Evolutionary conservation across 257 asterid species (phyloP), one percentile per base, ranked within the genome.

Genomic region (Salvia splendens): DNA sequence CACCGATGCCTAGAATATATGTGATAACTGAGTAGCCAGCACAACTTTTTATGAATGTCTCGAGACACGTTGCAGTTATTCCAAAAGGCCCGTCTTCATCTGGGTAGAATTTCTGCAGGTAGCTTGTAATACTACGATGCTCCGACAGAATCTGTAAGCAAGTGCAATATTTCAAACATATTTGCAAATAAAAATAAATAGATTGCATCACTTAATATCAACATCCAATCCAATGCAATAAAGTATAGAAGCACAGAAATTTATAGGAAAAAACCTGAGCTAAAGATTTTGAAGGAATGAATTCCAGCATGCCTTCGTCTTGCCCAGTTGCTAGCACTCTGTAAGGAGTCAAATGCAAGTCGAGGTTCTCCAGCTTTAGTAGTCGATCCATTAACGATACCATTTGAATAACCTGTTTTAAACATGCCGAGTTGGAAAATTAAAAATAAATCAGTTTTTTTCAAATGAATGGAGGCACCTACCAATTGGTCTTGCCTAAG

Each of bases 11-110:
- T 64, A 93, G 79, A 62, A 93, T 93, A 81, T 93, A 93, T 6
- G 99, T 93, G 85, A 93, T 93, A 72, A 93, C 99, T 7, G 99
- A 93, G 82, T 93, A 93, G 61, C 99, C 99, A 82, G 99, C 97
- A 66, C 99, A 93, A 64, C 99, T 93, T 81, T 93, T 93, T 70
- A 88, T 93, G 74, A 93, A 93, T 30, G 99, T 93, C 79, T 93
- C 99, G 61, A 93, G 93, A 53, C 99, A 93, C 8, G 95, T 81
- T 14, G 95, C 95, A 7, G 99, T 93, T 73, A 93, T 81, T 64
- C 99, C 99, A 69, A 88, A 93, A 63, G 96, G 99, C 28, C 91
- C 99, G 16, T 88, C 88, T 66, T 88, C 96, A 70, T 90, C 99
- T 33, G 96, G 89, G 75, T 93, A 96, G 79, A 82, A 84, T 83